phyloP scores from a whole-genome alignment of 352 stramenopile genomes.

The Pythium rhizo-oryzae region DNA sequence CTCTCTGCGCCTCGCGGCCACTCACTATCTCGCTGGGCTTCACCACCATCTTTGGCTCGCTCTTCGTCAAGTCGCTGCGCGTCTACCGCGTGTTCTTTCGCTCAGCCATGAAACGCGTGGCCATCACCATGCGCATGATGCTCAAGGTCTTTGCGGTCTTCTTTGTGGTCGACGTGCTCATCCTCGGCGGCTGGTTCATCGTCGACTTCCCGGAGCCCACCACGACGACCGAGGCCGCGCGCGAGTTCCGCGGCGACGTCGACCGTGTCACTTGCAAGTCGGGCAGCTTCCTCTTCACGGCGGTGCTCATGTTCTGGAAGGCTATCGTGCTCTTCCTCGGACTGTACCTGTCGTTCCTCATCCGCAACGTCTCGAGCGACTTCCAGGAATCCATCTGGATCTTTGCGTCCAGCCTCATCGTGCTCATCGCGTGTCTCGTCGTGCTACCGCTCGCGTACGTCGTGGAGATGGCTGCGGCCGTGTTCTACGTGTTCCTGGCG shows the following conservation, averaged over 20 bases:
- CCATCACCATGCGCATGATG: slow-evolving; percentile 24
- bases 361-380: slow-evolving; percentile 35
- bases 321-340: slow-evolving; percentile 31
- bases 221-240: slow-evolving; percentile 6
- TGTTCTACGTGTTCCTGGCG: slow-evolving; percentile 31
- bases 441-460: slow-evolving; percentile 36
- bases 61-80: slow-evolving; percentile 41
- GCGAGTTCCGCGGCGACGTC: slow-evolving; percentile 7
- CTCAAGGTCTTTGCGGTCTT: slow-evolving; percentile 16
- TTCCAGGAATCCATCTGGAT: slow-evolving; percentile 51
- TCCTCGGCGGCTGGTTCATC: slow-evolving; percentile 31
- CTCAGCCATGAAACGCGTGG: slow-evolving; percentile 27
- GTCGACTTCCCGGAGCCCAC: slow-evolving; percentile 36
- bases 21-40: slow-evolving; percentile 29
- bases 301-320: slow-evolving; percentile 39
- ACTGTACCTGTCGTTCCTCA: slow-evolving; percentile 25
- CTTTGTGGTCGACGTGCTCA: slow-evolving; percentile 30
- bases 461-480: slow-evolving; percentile 22
- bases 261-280: slow-evolving; percentile 26
- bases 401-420: slow-evolving; percentile 26
- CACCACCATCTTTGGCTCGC: slow-evolving; percentile 32
- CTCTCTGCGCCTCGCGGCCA: slow-evolving; percentile 37
- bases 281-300: slow-evolving; percentile 30
- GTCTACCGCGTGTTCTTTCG: slow-evolving; percentile 40
- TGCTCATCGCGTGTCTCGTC: slow-evolving; percentile 31